Conservation (phyloP, 176 grass and related monocot genomes). For the Themeda triandra region DNA sequence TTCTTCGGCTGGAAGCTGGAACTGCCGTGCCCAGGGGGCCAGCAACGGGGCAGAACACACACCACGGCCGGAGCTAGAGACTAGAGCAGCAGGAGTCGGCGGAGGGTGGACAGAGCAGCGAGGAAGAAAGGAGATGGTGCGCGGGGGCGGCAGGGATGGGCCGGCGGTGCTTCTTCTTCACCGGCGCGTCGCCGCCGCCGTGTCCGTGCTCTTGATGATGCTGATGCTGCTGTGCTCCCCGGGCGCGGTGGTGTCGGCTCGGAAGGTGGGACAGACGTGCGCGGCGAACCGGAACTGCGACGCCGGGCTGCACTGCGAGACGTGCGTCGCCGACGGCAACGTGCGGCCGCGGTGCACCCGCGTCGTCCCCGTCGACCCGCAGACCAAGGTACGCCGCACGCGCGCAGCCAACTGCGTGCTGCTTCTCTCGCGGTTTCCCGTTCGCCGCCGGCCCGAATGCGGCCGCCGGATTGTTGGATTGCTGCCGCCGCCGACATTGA, state of each 20-base stretch:
- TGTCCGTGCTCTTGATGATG: background rate
- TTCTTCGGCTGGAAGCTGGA: background rate
- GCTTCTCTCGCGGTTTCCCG: too few species aligned
- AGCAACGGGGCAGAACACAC: background rate
- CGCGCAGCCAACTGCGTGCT: too few species aligned
- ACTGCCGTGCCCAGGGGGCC: background rate
- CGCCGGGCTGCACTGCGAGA: slow-evolving; percentile 88
- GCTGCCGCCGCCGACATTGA: background rate
- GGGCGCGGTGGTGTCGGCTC: background rate
- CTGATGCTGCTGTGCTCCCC: background rate
- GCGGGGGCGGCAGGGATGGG: background rate
- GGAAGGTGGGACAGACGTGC: slow-evolving; percentile 64
- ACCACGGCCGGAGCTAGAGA: background rate
- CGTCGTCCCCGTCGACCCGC: slow-evolving; percentile 71
- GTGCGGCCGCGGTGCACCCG: slow-evolving; percentile 74
- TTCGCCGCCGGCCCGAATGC: background rate
- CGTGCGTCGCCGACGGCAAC: slow-evolving; percentile 65
- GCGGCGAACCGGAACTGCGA: slow-evolving; percentile 57
- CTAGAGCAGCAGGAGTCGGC: background rate
- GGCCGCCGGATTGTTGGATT: background rate
- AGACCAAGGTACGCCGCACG: slow-evolving; percentile 36
- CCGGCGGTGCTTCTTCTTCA: too few species aligned
- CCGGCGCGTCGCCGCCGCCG: background rate
- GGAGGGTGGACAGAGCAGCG: background rate
- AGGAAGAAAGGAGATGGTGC: background rate